Conservation (phyloP, 1,284 basidiomycete species). For the Caloboletus inedulis region DNA sequence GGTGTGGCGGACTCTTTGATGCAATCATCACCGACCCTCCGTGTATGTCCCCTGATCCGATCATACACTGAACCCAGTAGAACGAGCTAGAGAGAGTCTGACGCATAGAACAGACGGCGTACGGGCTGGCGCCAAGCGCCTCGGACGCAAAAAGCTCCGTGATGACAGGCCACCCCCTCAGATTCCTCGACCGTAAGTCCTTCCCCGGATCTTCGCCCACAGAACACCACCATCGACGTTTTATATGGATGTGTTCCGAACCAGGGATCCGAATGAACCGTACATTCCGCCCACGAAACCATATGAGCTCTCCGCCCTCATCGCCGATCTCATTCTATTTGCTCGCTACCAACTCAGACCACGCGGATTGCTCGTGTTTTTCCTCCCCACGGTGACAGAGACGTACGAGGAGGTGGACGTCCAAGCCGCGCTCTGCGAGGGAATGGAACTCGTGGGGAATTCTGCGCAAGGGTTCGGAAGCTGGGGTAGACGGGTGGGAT, state of each 20-base stretch:
- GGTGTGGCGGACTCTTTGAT: slow-evolving; percentile 87
- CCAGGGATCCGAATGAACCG: slow-evolving; percentile 44
- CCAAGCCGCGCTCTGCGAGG: slow-evolving; percentile 68
- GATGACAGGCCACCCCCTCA: slow-evolving; percentile 40
- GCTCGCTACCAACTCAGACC: slow-evolving; percentile 85
- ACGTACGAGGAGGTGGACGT: slow-evolving; percentile 88
- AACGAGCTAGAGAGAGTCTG: slow-evolving; percentile 1
- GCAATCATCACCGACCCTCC: slow-evolving; percentile 94
- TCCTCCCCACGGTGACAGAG: slow-evolving; percentile 89
- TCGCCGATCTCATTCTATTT: slow-evolving; percentile 78
- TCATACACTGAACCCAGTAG: neutral
- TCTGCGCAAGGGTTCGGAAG: slow-evolving; percentile 93
- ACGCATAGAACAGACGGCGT: slow-evolving; percentile 70
- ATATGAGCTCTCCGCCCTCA: slow-evolving; percentile 88
- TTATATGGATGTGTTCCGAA: neutral
- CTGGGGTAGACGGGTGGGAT: slow-evolving; percentile 87
- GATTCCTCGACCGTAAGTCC: slow-evolving; percentile 41
- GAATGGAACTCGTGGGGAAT: slow-evolving; percentile 87
- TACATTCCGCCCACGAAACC: slow-evolving; percentile 88
- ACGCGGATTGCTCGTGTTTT: slow-evolving; percentile 89
- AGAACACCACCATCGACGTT: neutral
- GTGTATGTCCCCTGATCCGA: slow-evolving; percentile 51
- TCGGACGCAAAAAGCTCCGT: slow-evolving; percentile 70
- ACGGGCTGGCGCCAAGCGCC: slow-evolving; percentile 91
- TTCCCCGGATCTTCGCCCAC: neutral